Base-by-base conservation (phyloP, 495 filamentous ascomycete species). In the Thermochaetoides thermophila region DNA sequence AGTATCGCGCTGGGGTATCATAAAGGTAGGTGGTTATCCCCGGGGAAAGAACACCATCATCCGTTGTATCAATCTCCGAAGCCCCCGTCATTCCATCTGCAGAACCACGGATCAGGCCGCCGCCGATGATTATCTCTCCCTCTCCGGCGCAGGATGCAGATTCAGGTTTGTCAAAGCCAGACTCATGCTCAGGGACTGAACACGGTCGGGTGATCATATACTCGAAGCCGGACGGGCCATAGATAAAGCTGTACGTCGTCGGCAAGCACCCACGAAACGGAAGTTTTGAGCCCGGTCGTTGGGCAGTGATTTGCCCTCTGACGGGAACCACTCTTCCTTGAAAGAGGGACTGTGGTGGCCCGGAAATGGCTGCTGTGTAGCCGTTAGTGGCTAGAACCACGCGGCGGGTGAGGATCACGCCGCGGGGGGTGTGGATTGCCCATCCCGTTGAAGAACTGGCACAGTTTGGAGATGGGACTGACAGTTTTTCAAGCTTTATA, bases 331-430 rank as follows among this genome's bases (percentile, higher is more conserved):
- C 71, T 12, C 64, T 43, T n/a, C 68, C 64, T 34, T 66, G 63
- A 32, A 82, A 68, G n/a, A n/a, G n/a, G n/a, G n/a, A n/a, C n/a
- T n/a, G n/a, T n/a, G n/a, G n/a, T 13, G 56, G 44, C 4, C 66
- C 62, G 25, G 68, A 59, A 9, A 84, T 52, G 11, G 55, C 58
- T 1, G 73, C 68, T 2, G 76, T 73, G 43, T 82, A 83, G 15
- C 73, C 80, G 36, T 85, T 85, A 19, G 76, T 84, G 17, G 78
- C 80, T 29, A 81, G 48, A 7, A 84, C 59, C 2, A 84, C 60
- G 27, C 62, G 66, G 16, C 39, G 39, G 0, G 77, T 61, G 6
- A 24, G 45, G n/a, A 81, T 67, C 4, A 25, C 49, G 11, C 74
- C 75, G 16, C 71, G 57, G 10, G 50, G 34, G 2, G 77, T 81